These are phyloP conservation scores for Phyllosticta citriasiana DNA, from an alignment of 2,329 filamentous ascomycete species.

Conservation along the genomic window DNA sequence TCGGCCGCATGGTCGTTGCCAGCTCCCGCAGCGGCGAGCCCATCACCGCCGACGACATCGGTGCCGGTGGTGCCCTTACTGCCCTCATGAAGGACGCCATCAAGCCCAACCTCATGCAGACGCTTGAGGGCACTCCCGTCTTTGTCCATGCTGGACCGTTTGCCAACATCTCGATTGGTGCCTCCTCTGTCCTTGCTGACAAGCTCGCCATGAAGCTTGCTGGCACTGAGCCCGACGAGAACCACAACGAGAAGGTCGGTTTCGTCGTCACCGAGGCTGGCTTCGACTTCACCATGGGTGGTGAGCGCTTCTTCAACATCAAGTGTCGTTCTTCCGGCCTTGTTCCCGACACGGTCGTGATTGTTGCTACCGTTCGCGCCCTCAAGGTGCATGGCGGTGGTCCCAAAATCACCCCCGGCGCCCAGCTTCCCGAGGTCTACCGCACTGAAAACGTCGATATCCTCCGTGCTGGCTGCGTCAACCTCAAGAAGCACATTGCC, in stretches of 20 bases:
- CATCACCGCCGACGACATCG: slow-evolving; percentile 92
- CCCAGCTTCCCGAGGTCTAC: slow-evolving; percentile 77
- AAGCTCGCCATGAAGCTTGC: slow-evolving; percentile 93
- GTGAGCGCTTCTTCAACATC: slow-evolving; percentile 99
- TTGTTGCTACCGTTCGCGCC: slow-evolving; percentile 90
- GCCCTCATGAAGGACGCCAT: slow-evolving; percentile 97
- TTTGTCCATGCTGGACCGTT: slow-evolving; percentile 97
- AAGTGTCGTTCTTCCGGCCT: slow-evolving; percentile 95
- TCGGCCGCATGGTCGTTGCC: slow-evolving; percentile 92
- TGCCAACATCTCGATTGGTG: slow-evolving; percentile 96
- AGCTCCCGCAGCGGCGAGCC: slow-evolving; percentile 78
- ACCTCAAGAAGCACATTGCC: slow-evolving; percentile 87
- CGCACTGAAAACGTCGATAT: slow-evolving; percentile 88
- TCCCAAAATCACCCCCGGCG: slow-evolving; percentile 83
- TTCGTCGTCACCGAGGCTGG: slow-evolving; percentile 96
- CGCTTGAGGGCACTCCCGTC: slow-evolving; percentile 89
- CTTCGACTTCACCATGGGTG: slow-evolving; percentile 99
- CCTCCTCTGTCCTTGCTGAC: slow-evolving; percentile 89
- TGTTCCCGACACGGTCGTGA: slow-evolving; percentile 82
- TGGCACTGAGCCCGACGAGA: slow-evolving; percentile 85
- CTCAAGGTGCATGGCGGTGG: slow-evolving; percentile 96
- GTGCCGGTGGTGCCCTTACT: slow-evolving; percentile 81
- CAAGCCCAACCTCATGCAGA: slow-evolving; percentile 99
- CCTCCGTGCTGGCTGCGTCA: slow-evolving; percentile 80
- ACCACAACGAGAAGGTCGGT: slow-evolving; percentile 70